Evolutionary conservation across 129 eudicot genomes (phyloP).

Genomic region (Tanacetum coccineum): DNA sequence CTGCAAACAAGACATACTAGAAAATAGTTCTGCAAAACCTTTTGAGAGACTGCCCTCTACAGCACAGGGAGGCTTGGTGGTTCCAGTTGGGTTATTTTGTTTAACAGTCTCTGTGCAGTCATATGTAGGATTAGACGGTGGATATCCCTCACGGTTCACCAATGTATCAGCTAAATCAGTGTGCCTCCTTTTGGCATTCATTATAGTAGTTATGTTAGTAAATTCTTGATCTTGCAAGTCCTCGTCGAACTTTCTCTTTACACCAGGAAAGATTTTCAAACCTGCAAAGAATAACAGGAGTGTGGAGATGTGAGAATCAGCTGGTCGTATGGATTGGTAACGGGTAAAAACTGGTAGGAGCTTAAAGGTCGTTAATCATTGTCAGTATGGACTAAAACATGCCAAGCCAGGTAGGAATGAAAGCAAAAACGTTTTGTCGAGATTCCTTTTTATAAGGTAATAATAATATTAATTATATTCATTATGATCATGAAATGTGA

Average conservation of each 20-base stretch:
- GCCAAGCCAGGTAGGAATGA: too few relatives aligned
- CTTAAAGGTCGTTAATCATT: too few relatives aligned
- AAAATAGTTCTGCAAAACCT: slow-evolving; percentile 81
- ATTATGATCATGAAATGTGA: too few relatives aligned
- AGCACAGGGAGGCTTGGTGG: slow-evolving; percentile 41
- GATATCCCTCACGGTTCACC: slow-evolving; percentile 17
- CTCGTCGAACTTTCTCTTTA: slow-evolving; percentile 60
- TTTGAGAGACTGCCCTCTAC: slow-evolving; percentile 86
- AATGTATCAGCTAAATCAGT: slow-evolving; percentile 18
- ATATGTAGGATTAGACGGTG: slow-evolving; percentile 4
- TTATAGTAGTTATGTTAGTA: slow-evolving; percentile 8
- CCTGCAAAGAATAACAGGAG: slow-evolving; percentile 37
- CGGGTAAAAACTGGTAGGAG: too few relatives aligned
- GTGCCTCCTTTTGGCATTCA: slow-evolving; percentile 41
- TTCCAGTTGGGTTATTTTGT: slow-evolving; percentile 26
- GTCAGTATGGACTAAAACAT: too few relatives aligned
- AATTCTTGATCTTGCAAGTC: slow-evolving; percentile 33
- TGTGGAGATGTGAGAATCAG: too few relatives aligned
- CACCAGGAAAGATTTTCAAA: slow-evolving; percentile 65
- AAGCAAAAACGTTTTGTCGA: too few relatives aligned
- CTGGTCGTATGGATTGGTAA: too few relatives aligned
- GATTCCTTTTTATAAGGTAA: too few relatives aligned
- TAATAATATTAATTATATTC: too few relatives aligned
- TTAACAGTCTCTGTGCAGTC: slow-evolving; percentile 34
- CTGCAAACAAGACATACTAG: slow-evolving; percentile 49